Base-by-base conservation (phyloP, 2,329 filamentous ascomycete species). In the Eutypa lata region DNA sequence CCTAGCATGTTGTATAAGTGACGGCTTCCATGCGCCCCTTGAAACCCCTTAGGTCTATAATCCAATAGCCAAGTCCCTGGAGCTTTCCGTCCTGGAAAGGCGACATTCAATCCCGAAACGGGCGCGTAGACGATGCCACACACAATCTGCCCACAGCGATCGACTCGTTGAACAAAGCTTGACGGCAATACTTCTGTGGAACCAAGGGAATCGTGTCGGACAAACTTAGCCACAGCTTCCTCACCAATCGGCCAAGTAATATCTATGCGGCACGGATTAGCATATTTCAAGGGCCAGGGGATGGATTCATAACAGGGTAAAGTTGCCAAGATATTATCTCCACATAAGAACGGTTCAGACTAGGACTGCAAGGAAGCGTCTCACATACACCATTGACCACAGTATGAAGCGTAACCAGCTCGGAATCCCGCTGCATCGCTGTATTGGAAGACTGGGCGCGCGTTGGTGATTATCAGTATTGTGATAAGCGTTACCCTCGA, bases 1-100 rank as follows among this genome's bases (percentile, higher is more conserved):
- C 66, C 65, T 50, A 64, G 52, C 65, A 69, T 67, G 54, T 67
- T 69, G 52, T 62, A 68, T 21, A 69, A 49, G 49, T 69, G 66
- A 0, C 65, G 60, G 42, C 59, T 62, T 40, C 62, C 61, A 49
- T 68, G 65, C 0, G 65, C 65, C 28, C 61, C 64, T 18, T 63
- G 60, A 55, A 67, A 69, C 6, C 67, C 67, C 47, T 61, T 65
- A 31, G 40, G 26, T 16, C 53, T 37, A 54, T 56, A 49, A 45
- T 63, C 57, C n/a, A 68, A 59, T 2, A 49, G 37, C 55, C 60
- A 66, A 11, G 33, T 42, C 16, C 64, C 63, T 2, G 59, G 47
- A 18, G 57, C 13, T 51, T 60, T 60, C 21, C 62, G 62, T 8
- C 62, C 65, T 50, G 58, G 50, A 53, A 67, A 66, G 45, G 55